These are phyloP conservation scores for Picochlorum sp. DNA, from an alignment of 139 green algal species.

Conservation along the genomic window DNA sequence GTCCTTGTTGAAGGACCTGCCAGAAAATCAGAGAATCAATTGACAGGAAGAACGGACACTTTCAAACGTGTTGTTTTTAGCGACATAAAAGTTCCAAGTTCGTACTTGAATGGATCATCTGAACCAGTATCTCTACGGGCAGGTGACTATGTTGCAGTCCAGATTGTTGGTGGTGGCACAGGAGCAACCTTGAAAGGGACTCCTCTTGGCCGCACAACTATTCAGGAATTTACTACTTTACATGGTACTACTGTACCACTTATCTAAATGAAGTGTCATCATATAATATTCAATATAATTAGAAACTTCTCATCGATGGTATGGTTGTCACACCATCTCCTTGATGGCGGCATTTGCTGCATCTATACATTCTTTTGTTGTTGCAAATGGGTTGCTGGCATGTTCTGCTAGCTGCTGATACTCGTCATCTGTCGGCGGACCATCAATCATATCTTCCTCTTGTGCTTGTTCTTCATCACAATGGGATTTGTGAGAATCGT, in stretches of 20 bases:
- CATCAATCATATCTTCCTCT: neutral
- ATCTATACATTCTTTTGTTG: conserved; percentile 12
- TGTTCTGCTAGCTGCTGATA: neutral
- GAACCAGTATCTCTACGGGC: conserved; percentile 20
- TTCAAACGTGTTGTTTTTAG: conserved; percentile 59
- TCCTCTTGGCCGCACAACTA: conserved; percentile 35
- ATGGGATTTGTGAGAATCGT: no score
- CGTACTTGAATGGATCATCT: neutral
- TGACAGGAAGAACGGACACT: conserved; percentile 55
- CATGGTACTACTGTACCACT: conserved; percentile 33
- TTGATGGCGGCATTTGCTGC: conserved; percentile 1
- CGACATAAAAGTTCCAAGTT: conserved; percentile 19
- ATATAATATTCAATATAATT: neutral
- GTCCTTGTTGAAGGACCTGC: conserved; percentile 66
- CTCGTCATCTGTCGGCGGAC: no score
- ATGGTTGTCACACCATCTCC: neutral
- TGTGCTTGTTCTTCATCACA: neutral
- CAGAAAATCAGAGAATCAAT: conserved; percentile 10
- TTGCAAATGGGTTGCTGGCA: conserved; percentile 10
- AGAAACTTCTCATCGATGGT: neutral
- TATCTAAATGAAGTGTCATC: neutral
- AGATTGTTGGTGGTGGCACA: conserved; percentile 10
- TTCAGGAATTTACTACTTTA: conserved; percentile 36
- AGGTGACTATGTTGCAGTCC: conserved; percentile 57
- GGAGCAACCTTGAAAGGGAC: conserved; percentile 30